Evolutionary conservation across 192 early-diverging fungal genomes (phyloP).

Genomic region (Entomortierella chlamydospora): DNA sequence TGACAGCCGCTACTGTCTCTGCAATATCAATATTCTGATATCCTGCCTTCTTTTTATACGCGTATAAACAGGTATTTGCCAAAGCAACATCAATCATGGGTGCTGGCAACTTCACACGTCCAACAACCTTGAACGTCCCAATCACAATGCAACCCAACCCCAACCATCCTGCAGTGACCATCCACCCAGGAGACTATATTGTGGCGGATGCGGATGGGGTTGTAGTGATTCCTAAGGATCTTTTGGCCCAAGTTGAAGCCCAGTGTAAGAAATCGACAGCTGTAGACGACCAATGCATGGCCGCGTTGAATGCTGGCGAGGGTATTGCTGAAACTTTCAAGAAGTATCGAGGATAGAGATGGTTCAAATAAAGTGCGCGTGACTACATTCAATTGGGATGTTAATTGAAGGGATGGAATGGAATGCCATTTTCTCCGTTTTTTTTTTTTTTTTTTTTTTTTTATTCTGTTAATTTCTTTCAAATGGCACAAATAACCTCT

Average conservation of each 20-base stretch:
- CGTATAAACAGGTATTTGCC: conserved; percentile 68
- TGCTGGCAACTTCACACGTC: conserved; percentile 58
- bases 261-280: conserved; percentile 59
- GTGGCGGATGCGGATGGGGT: conserved; percentile 68
- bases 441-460: not conserved
- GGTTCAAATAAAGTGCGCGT: not conserved
- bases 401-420: not conserved
- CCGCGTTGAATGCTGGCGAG: conserved; percentile 58
- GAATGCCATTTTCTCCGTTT: too few species aligned
- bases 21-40: not conserved
- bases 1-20: too few species aligned
- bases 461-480: not conserved
- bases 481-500: conserved; percentile 22
- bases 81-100: conserved; percentile 62
- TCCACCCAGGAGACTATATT: conserved; percentile 67
- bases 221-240: conserved; percentile 61
- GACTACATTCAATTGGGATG: not conserved
- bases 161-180: conserved; percentile 52
- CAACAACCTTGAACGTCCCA: conserved; percentile 58
- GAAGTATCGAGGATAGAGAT: conserved; percentile 56
- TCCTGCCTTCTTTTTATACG: conserved; percentile 13
- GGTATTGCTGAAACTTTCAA: conserved; percentile 62
- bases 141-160: conserved; percentile 57
- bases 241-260: conserved; percentile 56
- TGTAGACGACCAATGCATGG: conserved; percentile 65